Evolutionary conservation across 1,284 basidiomycete genomes (phyloP).

Genomic region (Bjerkandera adusta): DNA sequence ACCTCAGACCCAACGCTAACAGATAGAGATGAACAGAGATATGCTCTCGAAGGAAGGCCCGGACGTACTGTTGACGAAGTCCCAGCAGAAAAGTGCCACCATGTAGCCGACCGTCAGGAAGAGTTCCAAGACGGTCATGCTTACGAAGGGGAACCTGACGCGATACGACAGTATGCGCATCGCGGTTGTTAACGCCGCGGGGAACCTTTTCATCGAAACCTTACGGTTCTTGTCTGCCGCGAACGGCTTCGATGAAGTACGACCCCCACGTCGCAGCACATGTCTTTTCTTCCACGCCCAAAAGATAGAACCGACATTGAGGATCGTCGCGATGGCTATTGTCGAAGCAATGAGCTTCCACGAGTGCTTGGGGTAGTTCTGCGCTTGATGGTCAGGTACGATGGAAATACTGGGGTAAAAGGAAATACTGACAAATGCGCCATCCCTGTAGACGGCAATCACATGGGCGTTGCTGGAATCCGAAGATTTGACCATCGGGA

Average conservation of each 20-base stretch:
- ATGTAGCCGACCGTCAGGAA: slow-evolving; percentile 22
- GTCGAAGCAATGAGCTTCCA: slow-evolving; percentile 22
- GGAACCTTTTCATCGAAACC: slow-evolving; percentile 19
- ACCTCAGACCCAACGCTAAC: slow-evolving; percentile 11
- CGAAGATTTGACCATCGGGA: too few species aligned
- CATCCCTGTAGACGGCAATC: not conserved
- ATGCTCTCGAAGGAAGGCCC: too few species aligned
- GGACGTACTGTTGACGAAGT: slow-evolving; percentile 24
- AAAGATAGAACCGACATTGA: slow-evolving; percentile 18
- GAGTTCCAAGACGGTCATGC: slow-evolving; percentile 23
- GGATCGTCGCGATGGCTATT: slow-evolving; percentile 18
- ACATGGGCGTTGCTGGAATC: not conserved
- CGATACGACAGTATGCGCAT: slow-evolving; percentile 25
- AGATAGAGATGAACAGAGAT: not conserved
- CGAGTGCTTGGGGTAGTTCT: not conserved
- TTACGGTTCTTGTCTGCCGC: not conserved
- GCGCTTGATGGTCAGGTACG: not conserved
- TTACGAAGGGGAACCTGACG: slow-evolving; percentile 22
- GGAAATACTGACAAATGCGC: not conserved
- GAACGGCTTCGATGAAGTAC: not conserved
- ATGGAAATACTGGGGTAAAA: not conserved
- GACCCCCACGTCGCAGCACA: not conserved
- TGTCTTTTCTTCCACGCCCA: slow-evolving; percentile 21
- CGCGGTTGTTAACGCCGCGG: slow-evolving; percentile 21
- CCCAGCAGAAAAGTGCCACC: slow-evolving; percentile 22